Conservation (phyloP, 2,329 filamentous ascomycete genomes). For the Chaetomiaceae sp. region DNA sequence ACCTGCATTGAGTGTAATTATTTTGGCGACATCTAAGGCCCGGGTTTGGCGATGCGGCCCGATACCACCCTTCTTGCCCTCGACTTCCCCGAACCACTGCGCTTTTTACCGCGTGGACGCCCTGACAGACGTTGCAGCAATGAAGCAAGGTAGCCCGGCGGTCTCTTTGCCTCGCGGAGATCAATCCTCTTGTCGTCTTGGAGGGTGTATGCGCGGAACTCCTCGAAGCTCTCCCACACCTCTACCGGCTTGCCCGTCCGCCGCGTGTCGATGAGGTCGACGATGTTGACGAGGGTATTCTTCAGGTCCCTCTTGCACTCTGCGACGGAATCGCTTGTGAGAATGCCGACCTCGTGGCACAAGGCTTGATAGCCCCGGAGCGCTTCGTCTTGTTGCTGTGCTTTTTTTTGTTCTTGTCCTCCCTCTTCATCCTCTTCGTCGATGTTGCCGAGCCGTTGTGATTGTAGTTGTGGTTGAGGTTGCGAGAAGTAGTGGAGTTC, state of each 20-base stretch:
- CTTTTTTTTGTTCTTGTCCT: slow-evolving; percentile 2
- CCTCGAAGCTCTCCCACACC: slow-evolving; percentile 28
- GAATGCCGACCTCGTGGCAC: slow-evolving; percentile 29
- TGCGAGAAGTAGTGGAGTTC: slow-evolving; percentile 29
- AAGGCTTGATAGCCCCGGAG: slow-evolving; percentile 28
- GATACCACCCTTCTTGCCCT: no score
- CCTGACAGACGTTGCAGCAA: slow-evolving; percentile 8
- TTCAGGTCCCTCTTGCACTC: slow-evolving; percentile 21
- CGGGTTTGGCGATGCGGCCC: no score
- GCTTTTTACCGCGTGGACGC: not conserved
- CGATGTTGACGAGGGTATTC: slow-evolving; percentile 30
- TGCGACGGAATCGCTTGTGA: not conserved
- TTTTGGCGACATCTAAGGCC: no score
- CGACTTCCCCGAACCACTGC: no score
- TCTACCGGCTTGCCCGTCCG: slow-evolving; percentile 24
- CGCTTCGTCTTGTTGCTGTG: slow-evolving; percentile 1
- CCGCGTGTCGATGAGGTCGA: slow-evolving; percentile 30
- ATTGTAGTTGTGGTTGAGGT: not conserved
- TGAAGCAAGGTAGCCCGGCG: slow-evolving; percentile 24
- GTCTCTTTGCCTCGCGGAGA: slow-evolving; percentile 24
- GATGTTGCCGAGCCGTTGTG: slow-evolving; percentile 12
- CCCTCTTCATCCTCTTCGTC: not conserved
- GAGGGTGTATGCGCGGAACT: slow-evolving; percentile 27
- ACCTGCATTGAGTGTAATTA: no score
- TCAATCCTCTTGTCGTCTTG: slow-evolving; percentile 21